Percentiles rank a stretch among this genome's conserved stretches.
Evolutionary conservation across 495 filamentous ascomycete genomes (phyloP).

Genomic region (Neurospora hispaniola): DNA sequence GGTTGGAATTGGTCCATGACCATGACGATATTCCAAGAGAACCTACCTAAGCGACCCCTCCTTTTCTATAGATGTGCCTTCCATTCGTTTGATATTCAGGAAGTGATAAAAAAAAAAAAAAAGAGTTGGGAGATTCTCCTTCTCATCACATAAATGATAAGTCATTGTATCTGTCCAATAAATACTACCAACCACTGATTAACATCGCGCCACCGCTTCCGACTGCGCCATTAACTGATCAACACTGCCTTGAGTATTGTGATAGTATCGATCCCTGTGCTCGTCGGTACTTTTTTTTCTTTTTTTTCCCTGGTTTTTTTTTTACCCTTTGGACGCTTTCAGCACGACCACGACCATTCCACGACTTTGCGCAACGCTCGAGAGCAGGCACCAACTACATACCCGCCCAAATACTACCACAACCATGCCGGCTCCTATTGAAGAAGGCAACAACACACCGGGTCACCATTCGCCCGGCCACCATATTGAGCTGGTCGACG

Average conservation of each 20-base stretch:
- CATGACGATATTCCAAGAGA: not conserved
- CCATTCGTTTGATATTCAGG: not conserved
- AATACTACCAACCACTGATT: not conserved
- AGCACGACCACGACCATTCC: not conserved
- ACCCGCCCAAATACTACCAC: not conserved
- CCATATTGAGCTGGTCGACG: constrained; percentile 34
- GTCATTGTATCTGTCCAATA: not conserved
- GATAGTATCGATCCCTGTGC: not conserved
- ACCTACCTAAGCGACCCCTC: not conserved
- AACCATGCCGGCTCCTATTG: constrained; percentile 26
- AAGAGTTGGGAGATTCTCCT: not conserved
- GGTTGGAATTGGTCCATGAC: not conserved
- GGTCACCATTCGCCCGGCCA: constrained; percentile 8
- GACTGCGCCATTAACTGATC: not conserved
- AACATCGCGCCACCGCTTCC: not conserved
- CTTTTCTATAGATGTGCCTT: not conserved
- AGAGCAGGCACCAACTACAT: not conserved
- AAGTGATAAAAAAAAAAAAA: not conserved
- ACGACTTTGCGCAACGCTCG: not conserved
- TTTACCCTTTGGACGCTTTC: not conserved
- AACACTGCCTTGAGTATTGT: not conserved
- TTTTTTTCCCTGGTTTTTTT: not conserved
- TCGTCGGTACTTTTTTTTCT: not conserved
- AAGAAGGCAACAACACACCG: constrained; percentile 23
- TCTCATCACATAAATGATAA: not conserved